Evolutionary conservation across 1,284 basidiomycete genomes (phyloP).

Genomic region (Heterobasidion irregulare): DNA sequence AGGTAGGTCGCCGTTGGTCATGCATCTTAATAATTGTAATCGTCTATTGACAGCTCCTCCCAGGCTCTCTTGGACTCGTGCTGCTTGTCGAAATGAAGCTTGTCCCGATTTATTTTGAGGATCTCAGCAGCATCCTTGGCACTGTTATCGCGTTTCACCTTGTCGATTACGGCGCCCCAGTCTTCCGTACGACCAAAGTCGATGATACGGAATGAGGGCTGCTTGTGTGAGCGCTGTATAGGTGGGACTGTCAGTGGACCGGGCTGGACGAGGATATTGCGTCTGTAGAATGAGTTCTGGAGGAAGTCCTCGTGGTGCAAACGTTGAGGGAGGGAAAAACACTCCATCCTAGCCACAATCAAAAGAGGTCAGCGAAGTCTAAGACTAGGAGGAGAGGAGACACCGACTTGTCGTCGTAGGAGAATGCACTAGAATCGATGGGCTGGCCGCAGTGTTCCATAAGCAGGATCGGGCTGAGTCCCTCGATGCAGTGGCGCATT

Average conservation of each 20-base stretch:
- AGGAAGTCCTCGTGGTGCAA: conserved; percentile 30
- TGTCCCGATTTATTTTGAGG: too few relatives aligned
- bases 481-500: conserved; percentile 11
- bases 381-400: not conserved
- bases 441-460: conserved; percentile 40
- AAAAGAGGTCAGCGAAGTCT: not conserved
- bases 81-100: too few relatives aligned
- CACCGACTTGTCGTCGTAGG: conserved; percentile 26
- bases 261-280: conserved; percentile 39
- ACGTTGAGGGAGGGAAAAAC: conserved; percentile 31
- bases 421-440: conserved; percentile 18
- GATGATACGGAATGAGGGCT: conserved; percentile 39
- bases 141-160: too few relatives aligned
- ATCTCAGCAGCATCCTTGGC: too few relatives aligned
- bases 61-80: too few relatives aligned
- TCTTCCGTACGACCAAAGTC: conserved; percentile 34
- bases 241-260: conserved; percentile 34
- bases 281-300: conserved; percentile 32
- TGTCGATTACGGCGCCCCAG: not conserved
- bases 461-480: conserved; percentile 36
- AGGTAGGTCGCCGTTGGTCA: too few relatives aligned
- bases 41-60: too few relatives aligned
- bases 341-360: conserved; percentile 25
- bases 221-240: conserved; percentile 11
- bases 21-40: too few relatives aligned